phyloP scores from a whole-genome alignment of 2,329 filamentous ascomycete genomes.

The Emmonsia crescens region DNA sequence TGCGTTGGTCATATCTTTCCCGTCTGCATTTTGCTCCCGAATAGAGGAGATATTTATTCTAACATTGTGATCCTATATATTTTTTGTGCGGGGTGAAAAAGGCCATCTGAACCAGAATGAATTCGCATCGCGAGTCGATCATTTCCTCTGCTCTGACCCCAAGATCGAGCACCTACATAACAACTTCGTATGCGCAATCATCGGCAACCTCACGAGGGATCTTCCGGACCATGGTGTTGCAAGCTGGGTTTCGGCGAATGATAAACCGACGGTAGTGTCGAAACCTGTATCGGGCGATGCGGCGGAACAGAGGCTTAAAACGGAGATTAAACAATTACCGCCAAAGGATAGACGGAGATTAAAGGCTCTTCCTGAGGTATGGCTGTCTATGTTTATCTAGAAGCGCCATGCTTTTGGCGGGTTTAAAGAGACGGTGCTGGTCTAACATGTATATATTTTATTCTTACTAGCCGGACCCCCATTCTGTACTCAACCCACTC shows the following conservation, averaged over 20 bases:
- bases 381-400: constrained; percentile 11
- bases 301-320: constrained; percentile 52
- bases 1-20: constrained; percentile 22
- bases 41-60: constrained; percentile 1
- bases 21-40: background rate
- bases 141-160: constrained; percentile 43
- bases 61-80: constrained; percentile 4
- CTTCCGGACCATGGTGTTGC: constrained; percentile 52
- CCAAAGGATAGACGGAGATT: constrained; percentile 49
- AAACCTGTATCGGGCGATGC: constrained; percentile 48
- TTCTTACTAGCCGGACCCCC: constrained; percentile 25
- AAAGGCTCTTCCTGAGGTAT: constrained; percentile 43
- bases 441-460: background rate
- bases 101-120: constrained; percentile 52
- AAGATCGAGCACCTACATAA: constrained; percentile 51
- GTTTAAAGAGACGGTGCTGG: background rate
- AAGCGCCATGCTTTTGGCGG: background rate
- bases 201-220: constrained; percentile 49
- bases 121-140: constrained; percentile 45
- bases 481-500: constrained; percentile 25
- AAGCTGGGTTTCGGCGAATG: constrained; percentile 52
- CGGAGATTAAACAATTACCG: constrained; percentile 53
- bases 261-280: constrained; percentile 39
- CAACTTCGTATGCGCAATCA: constrained; percentile 48
- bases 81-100: constrained; percentile 18